These are phyloP conservation scores for Trichoderma guizhouense DNA, from an alignment of 2,329 filamentous ascomycete genomes.

Conservation along the genomic window DNA sequence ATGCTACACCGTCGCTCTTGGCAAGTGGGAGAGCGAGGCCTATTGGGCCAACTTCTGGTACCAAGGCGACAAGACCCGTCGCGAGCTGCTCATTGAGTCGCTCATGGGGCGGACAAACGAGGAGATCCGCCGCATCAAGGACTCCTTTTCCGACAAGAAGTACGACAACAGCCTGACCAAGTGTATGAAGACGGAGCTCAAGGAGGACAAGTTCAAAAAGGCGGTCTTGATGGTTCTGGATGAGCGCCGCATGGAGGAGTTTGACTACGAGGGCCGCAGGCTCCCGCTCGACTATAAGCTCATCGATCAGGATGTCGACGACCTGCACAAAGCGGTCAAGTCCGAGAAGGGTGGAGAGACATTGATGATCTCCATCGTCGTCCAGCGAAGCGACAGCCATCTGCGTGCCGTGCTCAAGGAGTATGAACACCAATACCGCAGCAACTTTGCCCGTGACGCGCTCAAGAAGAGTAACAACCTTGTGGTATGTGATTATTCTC, in stretches of 20 bases:
- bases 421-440: slow-evolving; percentile 70
- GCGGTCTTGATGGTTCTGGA: slow-evolving; percentile 82
- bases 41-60: slow-evolving; percentile 99
- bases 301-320: slow-evolving; percentile 68
- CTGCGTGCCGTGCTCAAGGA: slow-evolving; percentile 72
- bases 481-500: slow-evolving; percentile 62
- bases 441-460: slow-evolving; percentile 85
- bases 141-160: slow-evolving; percentile 85
- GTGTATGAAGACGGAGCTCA: slow-evolving; percentile 90
- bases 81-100: slow-evolving; percentile 88
- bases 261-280: slow-evolving; percentile 59
- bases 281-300: slow-evolving; percentile 56
- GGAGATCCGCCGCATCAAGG: slow-evolving; percentile 85
- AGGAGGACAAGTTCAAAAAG: slow-evolving; percentile 92
- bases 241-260: slow-evolving; percentile 78
- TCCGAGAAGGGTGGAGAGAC: slow-evolving; percentile 80
- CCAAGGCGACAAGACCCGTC: slow-evolving; percentile 76
- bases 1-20: slow-evolving; percentile 84
- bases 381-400: slow-evolving; percentile 77
- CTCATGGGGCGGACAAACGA: slow-evolving; percentile 86
- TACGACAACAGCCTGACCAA: slow-evolving; percentile 76
- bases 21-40: slow-evolving; percentile 86
- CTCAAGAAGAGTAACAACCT: slow-evolving; percentile 87
- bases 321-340: slow-evolving; percentile 64
- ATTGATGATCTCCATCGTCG: slow-evolving; percentile 80